phyloP scores from a whole-genome alignment of 169 alveolate genomes.

The Plasmodium reichenowi region DNA sequence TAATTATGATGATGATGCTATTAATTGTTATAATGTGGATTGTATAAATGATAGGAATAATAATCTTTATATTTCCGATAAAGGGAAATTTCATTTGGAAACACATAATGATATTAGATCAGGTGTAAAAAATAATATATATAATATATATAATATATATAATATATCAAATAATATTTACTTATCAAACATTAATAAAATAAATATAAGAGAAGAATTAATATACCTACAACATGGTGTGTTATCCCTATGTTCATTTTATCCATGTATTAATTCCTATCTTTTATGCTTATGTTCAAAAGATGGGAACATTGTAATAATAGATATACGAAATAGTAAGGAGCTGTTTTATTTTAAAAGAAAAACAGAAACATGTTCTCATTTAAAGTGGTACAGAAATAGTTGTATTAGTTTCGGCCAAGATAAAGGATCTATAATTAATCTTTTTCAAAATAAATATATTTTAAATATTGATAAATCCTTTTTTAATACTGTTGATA shows the following conservation, averaged over 20 bases:
- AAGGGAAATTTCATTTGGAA: not conserved
- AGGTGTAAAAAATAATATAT: not conserved
- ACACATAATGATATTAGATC: not conserved
- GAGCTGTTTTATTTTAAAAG: conserved; percentile 61
- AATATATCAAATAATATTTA: too few species aligned
- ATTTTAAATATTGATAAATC: conserved; percentile 63
- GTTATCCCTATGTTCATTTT: conserved; percentile 57
- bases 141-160: too few species aligned
- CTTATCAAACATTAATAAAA: not conserved
- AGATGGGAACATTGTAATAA: conserved; percentile 53
- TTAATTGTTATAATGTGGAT: not conserved
- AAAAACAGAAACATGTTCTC: conserved; percentile 55
- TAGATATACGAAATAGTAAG: conserved; percentile 49
- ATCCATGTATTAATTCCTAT: conserved; percentile 50
- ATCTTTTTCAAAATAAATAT: conserved; percentile 54
- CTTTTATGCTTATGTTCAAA: conserved; percentile 41
- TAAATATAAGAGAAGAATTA: conserved; percentile 22
- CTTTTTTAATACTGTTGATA: conserved; percentile 20
- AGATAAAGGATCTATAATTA: conserved; percentile 66
- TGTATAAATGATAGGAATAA: not conserved
- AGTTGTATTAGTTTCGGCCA: conserved; percentile 54
- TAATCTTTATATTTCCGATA: not conserved
- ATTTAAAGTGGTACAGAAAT: conserved; percentile 49
- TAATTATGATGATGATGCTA: not conserved
- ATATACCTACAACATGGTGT: conserved; percentile 42